Evolutionary conservation across 345 rosid species (phyloP), one percentile per base, ranked within the genome.

Genomic region (Eucalyptus rudis): DNA sequence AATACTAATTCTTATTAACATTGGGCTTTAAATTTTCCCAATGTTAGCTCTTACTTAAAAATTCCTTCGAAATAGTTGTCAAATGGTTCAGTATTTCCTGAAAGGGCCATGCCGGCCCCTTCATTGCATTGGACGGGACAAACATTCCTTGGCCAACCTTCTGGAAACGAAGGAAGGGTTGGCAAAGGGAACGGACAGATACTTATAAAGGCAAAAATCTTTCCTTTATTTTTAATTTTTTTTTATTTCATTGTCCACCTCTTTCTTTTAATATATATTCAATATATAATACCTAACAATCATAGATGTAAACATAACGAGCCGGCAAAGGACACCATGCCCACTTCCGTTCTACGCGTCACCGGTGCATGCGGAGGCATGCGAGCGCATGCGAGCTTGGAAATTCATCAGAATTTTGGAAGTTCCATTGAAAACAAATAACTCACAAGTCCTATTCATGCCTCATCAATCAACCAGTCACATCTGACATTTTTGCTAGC

Each of bases 51-150:
- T 49, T 3, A 49, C 17, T 49, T 49, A 2, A 49, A 49, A 14
- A 16, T 6, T 51, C 8, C 0, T 51, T 51, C 1, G 16, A 16
- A 51, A 51, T 51, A 51, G 2, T 51, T 51, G 20, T 6, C 54
- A 51, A 51, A 51, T 1, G 1, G 4, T 51, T 0, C 0, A 2
- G 8, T 6, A 16, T 51, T 51, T 51, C 4, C 0, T 51, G 0
- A 16, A 51, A 51, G 20, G 8, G 8, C 20, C 16, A 6, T 16
- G 54, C 8, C 0, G 2, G 20, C 20, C 10, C 44, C 14, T 68
- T 9, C 44, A 71, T 33, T 71, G 44, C 33, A 22, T 71, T 33
- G 45, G 44, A 33, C 14, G 14, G 13, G 81, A 71, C 25, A 71
- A 33, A 71, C 45, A 33, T 71, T 71, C 45, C 13, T 33, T 19